Conservation (phyloP, 257 asterid genomes). For the Ilex asprella region DNA sequence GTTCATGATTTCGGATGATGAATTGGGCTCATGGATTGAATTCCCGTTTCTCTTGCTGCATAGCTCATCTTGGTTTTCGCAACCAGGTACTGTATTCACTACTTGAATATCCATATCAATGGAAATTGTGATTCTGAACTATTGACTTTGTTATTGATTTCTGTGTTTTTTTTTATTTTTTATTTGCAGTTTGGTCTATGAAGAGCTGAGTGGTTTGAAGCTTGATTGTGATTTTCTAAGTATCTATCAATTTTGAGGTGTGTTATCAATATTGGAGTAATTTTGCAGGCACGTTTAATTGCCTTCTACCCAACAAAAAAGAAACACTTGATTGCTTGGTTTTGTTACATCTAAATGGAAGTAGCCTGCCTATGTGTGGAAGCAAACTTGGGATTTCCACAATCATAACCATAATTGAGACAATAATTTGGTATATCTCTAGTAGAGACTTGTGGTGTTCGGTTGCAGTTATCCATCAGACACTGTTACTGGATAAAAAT, state of each 20-base stretch:
- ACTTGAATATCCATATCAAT: neutral
- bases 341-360: too few species aligned
- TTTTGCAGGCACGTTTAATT: conserved; percentile 22
- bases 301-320: too few species aligned
- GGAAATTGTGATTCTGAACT: neutral
- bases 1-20: conserved; percentile 1
- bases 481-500: too few species aligned
- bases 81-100: conserved; percentile 19
- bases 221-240: conserved; percentile 30
- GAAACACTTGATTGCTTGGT: too few species aligned
- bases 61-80: conserved; percentile 14
- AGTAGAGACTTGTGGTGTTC: too few species aligned
- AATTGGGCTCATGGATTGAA: conserved; percentile 14
- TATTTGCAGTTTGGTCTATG: conserved; percentile 36
- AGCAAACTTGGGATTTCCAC: too few species aligned
- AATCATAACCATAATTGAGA: too few species aligned
- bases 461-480: too few species aligned
- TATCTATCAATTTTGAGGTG: conserved; percentile 37
- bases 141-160: too few species aligned
- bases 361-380: too few species aligned
- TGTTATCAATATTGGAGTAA: conserved; percentile 20
- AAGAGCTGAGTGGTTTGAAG: conserved; percentile 25
- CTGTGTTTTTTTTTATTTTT: neutral
- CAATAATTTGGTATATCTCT: too few species aligned
- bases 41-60: conserved; percentile 21